These are phyloP conservation scores for Chlamydomonas sp. DNA, from an alignment of 139 green algal species.

Conservation along the genomic window DNA sequence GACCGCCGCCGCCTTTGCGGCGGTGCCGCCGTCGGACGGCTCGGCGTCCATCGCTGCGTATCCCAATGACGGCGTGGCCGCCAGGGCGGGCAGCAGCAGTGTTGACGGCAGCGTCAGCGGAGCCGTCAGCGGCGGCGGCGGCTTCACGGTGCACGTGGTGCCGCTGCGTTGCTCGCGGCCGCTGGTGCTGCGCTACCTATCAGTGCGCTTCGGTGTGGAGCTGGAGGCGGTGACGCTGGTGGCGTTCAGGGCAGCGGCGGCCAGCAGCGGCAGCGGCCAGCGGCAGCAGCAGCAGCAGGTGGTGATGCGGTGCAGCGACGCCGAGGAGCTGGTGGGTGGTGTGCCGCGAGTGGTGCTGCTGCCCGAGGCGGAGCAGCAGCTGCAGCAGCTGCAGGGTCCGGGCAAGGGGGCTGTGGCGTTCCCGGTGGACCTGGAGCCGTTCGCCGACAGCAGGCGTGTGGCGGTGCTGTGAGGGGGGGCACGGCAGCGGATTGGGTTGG, in stretches of 20 bases:
- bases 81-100: background rate
- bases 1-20: background rate
- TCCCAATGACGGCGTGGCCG: no score
- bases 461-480: background rate
- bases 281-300: background rate
- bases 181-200: constrained; percentile 82
- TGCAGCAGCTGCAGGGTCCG: background rate
- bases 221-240: constrained; percentile 60
- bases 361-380: background rate
- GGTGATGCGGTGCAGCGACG: constrained; percentile 46
- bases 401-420: background rate
- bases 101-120: no score
- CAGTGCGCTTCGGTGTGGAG: constrained; percentile 50
- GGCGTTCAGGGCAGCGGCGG: constrained; percentile 12
- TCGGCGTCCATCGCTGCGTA: no score
- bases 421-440: constrained; percentile 17
- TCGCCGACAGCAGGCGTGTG: background rate
- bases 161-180: constrained; percentile 78
- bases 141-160: constrained; percentile 79
- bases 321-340: constrained; percentile 64
- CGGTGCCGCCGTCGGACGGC: background rate
- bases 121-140: background rate
- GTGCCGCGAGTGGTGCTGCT: constrained; percentile 62
- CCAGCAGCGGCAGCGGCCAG: background rate
- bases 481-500: no score